A percentile compares a stretch with the other conserved stretches of the same genome.
Evolutionary conservation across 192 early-diverging fungal genomes (phyloP).

Genomic region (Allomyces arbusculus): DNA sequence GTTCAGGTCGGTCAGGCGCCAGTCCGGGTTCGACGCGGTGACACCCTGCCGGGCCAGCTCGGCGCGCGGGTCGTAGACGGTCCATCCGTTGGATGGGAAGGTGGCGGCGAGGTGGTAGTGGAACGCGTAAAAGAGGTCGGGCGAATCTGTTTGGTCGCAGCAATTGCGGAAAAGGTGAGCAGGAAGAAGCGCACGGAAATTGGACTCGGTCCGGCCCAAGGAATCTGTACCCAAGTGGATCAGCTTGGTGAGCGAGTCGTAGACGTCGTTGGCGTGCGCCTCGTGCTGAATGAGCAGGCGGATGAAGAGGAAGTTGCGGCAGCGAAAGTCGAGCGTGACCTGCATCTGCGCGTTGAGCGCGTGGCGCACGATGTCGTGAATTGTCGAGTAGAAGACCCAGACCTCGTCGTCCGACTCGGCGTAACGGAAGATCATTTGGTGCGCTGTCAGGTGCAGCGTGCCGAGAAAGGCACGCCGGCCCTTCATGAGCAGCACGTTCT

Average conservation of each 20-base stretch:
- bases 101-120: constrained; percentile 30
- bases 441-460: constrained; percentile 49
- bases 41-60: constrained; percentile 81
- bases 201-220: not conserved
- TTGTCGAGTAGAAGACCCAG: constrained; percentile 64
- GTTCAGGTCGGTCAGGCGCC: constrained; percentile 66
- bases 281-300: constrained; percentile 46
- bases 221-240: constrained; percentile 24
- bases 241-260: constrained; percentile 52
- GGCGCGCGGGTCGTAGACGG: constrained; percentile 43
- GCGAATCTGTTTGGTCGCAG: constrained; percentile 20
- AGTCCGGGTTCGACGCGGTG: constrained; percentile 30
- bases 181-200: constrained; percentile 4
- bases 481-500: too few species aligned
- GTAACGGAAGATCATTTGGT: constrained; percentile 49
- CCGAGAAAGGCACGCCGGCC: constrained; percentile 6
- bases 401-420: constrained; percentile 1
- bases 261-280: constrained; percentile 49
- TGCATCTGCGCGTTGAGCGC: constrained; percentile 10
- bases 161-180: not conserved
- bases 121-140: constrained; percentile 65
- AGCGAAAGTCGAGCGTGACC: constrained; percentile 30
- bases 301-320: constrained; percentile 65
- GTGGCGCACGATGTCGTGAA: constrained; percentile 60
- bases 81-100: constrained; percentile 34